Evolutionary conservation across 1,139 yeast species (phyloP), one percentile per base, ranked within the genome.

Genomic region (Pichiaceae sp.): DNA sequence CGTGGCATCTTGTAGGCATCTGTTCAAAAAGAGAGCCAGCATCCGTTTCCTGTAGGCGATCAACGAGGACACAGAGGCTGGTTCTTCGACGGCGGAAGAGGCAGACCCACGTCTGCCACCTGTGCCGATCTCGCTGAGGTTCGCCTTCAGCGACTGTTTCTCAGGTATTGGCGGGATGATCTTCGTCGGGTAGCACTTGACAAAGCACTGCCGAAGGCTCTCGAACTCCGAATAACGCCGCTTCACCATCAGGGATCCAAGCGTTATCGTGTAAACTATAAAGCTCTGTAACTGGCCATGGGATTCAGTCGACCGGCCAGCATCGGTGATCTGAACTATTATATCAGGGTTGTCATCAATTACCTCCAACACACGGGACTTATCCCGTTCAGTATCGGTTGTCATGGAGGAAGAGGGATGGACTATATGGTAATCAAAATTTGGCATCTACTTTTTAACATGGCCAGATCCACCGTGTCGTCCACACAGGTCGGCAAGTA

Each of bases 161-260:
- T 89, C 96, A 0, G 98, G 98, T 27, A 93, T 86, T 0, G 97
- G 96, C 2, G 98, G 98, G 4, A 91, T 74, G 4, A 91, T 70
- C 12, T 78, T 60, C 33, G 93, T 76, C 2, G 98, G 97, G 53
- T 84, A 87, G 26, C 85, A 63, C 52, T 77, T 77, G 5, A 78
- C 66, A 19, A 91, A 66, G 3, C 80, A 72, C 28, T 70, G 78
- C 39, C 96, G 64, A 30, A 91, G 68, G 39, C 84, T 75, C 50
- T 86, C 97, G 57, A 91, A 91, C 55, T 91, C 98, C 35, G 95
- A 83, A 59, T 91, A 91, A 31, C 98, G 65, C 48, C 98, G 68
- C 39, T 89, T 67, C 2, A 89, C 89, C 25, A 74, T 69, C 35
- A 75, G 78, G 12, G 74, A 77, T 30, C 75, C 62, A 17, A 74